Evolutionary conservation across 1,139 yeast genomes (phyloP).

Genomic region (Scheffersomyces titani): DNA sequence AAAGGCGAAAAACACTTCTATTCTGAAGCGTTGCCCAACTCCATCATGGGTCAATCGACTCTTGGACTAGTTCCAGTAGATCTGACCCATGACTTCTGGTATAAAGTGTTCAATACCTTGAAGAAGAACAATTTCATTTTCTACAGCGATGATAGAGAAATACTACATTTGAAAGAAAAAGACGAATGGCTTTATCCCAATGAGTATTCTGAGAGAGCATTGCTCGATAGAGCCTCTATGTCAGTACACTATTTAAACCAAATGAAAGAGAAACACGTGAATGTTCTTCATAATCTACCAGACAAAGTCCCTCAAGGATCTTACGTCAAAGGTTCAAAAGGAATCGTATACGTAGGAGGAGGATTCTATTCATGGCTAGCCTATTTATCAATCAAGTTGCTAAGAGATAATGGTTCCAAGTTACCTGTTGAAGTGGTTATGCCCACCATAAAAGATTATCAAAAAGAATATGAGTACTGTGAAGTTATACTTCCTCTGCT

Average conservation of each 20-base stretch:
- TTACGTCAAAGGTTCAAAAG: slow-evolving; percentile 5
- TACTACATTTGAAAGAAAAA: neutral
- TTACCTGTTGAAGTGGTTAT: slow-evolving; percentile 9
- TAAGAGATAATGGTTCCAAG: slow-evolving; percentile 7
- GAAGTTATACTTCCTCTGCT: neutral
- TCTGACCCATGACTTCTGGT: neutral
- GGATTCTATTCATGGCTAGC: slow-evolving; percentile 9
- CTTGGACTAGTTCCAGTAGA: neutral
- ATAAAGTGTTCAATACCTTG: neutral
- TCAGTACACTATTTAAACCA: slow-evolving; percentile 1
- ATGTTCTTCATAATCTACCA: neutral
- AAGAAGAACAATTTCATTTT: neutral
- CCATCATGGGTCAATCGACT: neutral
- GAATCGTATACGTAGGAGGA: slow-evolving; percentile 9
- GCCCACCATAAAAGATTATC: slow-evolving; percentile 8
- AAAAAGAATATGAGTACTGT: slow-evolving; percentile 3
- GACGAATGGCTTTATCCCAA: neutral
- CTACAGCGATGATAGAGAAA: neutral
- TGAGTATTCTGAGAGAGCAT: neutral
- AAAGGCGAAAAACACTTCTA: neutral
- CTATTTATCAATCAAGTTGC: slow-evolving; percentile 5
- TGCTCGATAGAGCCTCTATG: slow-evolving; percentile 2
- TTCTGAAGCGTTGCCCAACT: neutral
- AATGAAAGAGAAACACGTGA: slow-evolving; percentile 1
- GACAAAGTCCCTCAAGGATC: neutral